Evolutionary conservation across 441 rosid genomes (phyloP).

Genomic region (Populus hybrid): DNA sequence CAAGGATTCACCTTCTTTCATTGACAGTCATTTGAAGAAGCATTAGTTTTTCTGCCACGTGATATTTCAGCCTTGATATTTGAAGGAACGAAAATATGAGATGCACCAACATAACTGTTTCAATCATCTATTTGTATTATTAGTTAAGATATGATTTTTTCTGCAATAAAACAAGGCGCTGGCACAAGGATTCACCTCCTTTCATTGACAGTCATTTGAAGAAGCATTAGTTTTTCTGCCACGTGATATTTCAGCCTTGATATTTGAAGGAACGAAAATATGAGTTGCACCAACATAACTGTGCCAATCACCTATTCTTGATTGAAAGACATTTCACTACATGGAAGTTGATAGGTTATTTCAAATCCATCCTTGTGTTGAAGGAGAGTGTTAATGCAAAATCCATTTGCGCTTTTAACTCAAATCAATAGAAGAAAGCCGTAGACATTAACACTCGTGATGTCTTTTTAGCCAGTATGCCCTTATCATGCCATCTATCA

Average conservation of each 20-base stretch:
- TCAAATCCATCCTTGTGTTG: not conserved
- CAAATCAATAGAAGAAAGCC: not conserved
- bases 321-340: not conserved
- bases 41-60: not conserved
- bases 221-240: not conserved
- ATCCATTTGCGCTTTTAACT: not conserved
- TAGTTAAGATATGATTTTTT: not conserved
- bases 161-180: not conserved
- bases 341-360: not conserved
- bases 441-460: not conserved
- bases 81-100: not conserved
- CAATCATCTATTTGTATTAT: not conserved
- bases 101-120: not conserved
- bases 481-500: not conserved
- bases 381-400: not conserved
- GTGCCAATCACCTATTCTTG: not conserved
- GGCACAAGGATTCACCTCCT: not conserved
- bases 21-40: not conserved
- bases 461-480: not conserved
- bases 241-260: not conserved
- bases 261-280: not conserved
- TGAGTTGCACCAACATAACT: not conserved
- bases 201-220: not conserved
- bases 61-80: too few species aligned
- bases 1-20: not conserved